Evolutionary conservation across 768 basidiomycete genomes (phyloP).

Genomic region (Candolleomyces eurysporus): DNA sequence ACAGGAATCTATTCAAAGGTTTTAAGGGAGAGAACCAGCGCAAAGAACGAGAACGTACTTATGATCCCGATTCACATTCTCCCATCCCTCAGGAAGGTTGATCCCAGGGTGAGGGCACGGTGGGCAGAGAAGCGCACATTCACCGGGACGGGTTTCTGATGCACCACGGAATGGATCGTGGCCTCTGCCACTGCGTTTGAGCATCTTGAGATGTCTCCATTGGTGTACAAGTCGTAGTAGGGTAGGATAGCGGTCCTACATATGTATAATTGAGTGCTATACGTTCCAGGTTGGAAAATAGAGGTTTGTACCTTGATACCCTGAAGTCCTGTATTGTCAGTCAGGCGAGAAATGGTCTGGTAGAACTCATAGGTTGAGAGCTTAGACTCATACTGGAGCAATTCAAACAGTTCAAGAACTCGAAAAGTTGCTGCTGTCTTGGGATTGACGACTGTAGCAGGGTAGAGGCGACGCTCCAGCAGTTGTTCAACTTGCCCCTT

Average conservation of each 20-base stretch:
- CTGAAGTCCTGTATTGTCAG: no score
- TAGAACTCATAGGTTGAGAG: no score
- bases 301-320: slow-evolving; percentile 22
- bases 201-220: not conserved
- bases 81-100: slow-evolving; percentile 19
- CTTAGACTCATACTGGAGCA: no score
- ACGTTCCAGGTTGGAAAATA: slow-evolving; percentile 29
- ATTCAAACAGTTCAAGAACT: slow-evolving; percentile 25
- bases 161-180: slow-evolving; percentile 13
- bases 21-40: no score
- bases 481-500: not conserved
- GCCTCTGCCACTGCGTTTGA: not conserved
- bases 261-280: slow-evolving; percentile 20
- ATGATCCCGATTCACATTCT: not conserved
- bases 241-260: not conserved
- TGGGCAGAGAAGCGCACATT: slow-evolving; percentile 20
- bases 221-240: not conserved
- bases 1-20: not conserved
- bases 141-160: slow-evolving; percentile 12
- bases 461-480: not conserved
- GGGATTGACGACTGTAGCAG: not conserved
- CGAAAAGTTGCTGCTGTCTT: slow-evolving; percentile 25
- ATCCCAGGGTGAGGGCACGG: slow-evolving; percentile 20
- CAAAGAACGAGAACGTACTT: no score
- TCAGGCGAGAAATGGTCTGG: no score